Percentiles rank a stretch among this genome's conserved stretches.
phyloP scores from a whole-genome alignment of 2,329 filamentous ascomycete species.

The Paraphaeosphaeria minitans region DNA sequence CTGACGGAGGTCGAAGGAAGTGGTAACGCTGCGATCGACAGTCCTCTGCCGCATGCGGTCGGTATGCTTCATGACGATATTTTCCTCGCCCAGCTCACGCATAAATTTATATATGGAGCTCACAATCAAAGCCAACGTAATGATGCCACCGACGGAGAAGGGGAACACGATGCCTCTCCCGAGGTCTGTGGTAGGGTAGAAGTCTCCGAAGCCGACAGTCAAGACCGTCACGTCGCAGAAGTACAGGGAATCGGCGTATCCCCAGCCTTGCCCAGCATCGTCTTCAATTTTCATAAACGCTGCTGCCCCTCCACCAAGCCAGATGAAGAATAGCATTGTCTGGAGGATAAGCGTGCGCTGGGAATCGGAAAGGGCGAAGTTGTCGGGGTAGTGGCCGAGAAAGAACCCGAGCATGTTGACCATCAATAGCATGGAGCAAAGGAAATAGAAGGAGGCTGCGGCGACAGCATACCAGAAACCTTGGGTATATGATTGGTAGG shows the following conservation, averaged over 20 bases:
- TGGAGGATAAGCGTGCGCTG: constrained; percentile 90
- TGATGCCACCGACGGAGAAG: constrained; percentile 80
- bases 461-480: constrained; percentile 88
- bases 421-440: constrained; percentile 76
- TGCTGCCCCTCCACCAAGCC: constrained; percentile 76
- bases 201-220: constrained; percentile 56
- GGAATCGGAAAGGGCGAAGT: constrained; percentile 77
- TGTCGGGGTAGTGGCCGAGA: constrained; percentile 74
- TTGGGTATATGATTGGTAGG: constrained; percentile 69
- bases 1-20: constrained; percentile 55
- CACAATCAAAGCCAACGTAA: constrained; percentile 83
- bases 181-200: constrained; percentile 60
- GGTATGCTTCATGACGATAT: constrained; percentile 65
- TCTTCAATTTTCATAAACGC: constrained; percentile 73
- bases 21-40: constrained; percentile 59
- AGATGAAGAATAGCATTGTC: constrained; percentile 83
- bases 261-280: constrained; percentile 60
- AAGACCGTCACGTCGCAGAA: constrained; percentile 52
- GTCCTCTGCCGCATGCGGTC: constrained; percentile 60
- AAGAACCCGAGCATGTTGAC: constrained; percentile 81
- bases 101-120: constrained; percentile 75
- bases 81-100: constrained; percentile 63
- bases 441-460: constrained; percentile 77
- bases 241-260: constrained; percentile 71
- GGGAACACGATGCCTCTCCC: constrained; percentile 78